A percentile compares a stretch with the other conserved stretches of the same genome.
These are phyloP conservation scores for Cladorrhinum sp. DNA, from an alignment of 2,329 filamentous ascomycete genomes.

Conservation along the genomic window DNA sequence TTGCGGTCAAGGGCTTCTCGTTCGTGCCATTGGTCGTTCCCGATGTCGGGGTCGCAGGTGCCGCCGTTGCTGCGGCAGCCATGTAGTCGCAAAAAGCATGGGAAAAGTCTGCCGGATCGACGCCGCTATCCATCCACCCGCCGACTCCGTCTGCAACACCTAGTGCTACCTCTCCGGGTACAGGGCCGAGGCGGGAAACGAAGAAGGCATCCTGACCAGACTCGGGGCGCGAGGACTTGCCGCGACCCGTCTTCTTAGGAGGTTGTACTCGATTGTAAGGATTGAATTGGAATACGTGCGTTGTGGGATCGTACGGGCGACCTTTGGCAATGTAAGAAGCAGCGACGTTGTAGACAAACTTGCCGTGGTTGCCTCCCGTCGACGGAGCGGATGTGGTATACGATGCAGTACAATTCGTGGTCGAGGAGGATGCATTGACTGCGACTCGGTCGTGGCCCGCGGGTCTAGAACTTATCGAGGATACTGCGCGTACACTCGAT, in stretches of 20 bases:
- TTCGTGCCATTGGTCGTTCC: constrained; percentile 28
- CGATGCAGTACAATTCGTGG: not conserved
- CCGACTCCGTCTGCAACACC: constrained; percentile 93
- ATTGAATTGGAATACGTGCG: constrained; percentile 71
- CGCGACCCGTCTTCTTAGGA: constrained; percentile 40
- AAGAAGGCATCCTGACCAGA: constrained; percentile 98
- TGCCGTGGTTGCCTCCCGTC: not conserved
- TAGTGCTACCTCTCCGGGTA: constrained; percentile 66
- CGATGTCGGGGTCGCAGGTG: constrained; percentile 30
- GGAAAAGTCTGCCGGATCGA: constrained; percentile 93
- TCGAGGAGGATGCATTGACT: not conserved
- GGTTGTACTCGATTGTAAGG: constrained; percentile 58
- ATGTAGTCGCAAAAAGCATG: constrained; percentile 93
- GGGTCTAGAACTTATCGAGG: not conserved
- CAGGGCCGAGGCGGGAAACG: constrained; percentile 72
- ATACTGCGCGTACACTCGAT: constrained; percentile 1
- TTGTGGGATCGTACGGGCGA: constrained; percentile 62
- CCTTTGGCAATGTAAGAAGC: constrained; percentile 75
- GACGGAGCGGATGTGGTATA: constrained; percentile 13
- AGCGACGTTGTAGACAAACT: constrained; percentile 66
- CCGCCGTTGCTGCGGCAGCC: constrained; percentile 68
- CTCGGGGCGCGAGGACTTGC: constrained; percentile 63
- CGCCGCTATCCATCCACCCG: constrained; percentile 87
- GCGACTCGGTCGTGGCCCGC: not conserved
- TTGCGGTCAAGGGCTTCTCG: constrained; percentile 52